phyloP scores from a whole-genome alignment of 176 grass and related monocot genomes.

The Carex kokanica region DNA sequence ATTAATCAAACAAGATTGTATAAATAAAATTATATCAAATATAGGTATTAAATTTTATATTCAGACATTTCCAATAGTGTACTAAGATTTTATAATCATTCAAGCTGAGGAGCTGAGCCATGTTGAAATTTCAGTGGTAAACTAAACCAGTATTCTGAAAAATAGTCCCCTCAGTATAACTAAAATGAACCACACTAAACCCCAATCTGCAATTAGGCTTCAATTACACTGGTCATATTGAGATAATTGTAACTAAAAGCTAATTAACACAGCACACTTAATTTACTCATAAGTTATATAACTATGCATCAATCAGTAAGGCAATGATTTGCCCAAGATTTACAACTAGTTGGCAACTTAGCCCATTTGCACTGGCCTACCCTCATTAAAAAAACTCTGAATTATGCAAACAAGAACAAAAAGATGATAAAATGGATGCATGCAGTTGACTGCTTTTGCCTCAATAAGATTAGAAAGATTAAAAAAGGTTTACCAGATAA shows the following conservation, averaged over 20 bases:
- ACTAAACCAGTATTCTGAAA: too few relatives aligned
- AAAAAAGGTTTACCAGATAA: conserved; percentile 48
- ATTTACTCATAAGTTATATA: neutral
- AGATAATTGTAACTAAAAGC: neutral
- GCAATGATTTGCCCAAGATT: neutral
- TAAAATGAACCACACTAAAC: neutral
- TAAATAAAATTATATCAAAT: too few relatives aligned
- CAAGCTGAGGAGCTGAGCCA: too few relatives aligned
- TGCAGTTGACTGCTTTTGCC: neutral
- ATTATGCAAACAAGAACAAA: neutral
- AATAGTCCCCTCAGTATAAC: neutral
- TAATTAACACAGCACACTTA: neutral
- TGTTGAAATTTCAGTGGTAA: too few relatives aligned
- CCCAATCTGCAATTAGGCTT: neutral
- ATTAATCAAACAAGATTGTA: too few relatives aligned
- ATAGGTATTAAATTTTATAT: neutral
- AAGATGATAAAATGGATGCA: neutral
- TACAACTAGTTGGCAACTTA: neutral
- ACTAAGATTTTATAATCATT: too few relatives aligned
- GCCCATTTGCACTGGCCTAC: neutral
- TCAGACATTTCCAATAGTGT: too few relatives aligned
- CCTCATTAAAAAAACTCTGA: neutral
- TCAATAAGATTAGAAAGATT: neutral
- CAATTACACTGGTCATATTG: neutral
- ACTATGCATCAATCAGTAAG: neutral